These are phyloP conservation scores for Ceratobasidium sp. DNA, from an alignment of 1,284 basidiomycete genomes.

Conservation along the genomic window DNA sequence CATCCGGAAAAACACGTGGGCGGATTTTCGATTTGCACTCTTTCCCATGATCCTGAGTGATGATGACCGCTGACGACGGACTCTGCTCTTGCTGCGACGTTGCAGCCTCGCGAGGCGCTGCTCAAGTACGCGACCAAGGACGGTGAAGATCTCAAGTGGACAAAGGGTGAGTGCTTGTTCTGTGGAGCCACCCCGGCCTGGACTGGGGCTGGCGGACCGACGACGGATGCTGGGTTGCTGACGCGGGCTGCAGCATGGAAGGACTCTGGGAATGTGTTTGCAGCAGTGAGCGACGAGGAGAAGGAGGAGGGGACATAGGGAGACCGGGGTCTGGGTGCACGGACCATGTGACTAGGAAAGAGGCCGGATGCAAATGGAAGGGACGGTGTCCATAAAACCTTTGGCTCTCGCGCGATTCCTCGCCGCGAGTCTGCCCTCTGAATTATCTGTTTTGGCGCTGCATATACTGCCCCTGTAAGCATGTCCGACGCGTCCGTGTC, in stretches of 20 bases:
- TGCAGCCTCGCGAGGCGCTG: constrained; percentile 91
- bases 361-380: constrained; percentile 35
- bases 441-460: constrained; percentile 32
- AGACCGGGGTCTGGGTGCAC: constrained; percentile 18
- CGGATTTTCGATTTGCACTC: constrained; percentile 4
- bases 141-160: constrained; percentile 81
- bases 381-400: constrained; percentile 35
- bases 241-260: constrained; percentile 68
- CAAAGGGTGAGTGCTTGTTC: constrained; percentile 73
- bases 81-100: constrained; percentile 35
- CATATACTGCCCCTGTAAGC: constrained; percentile 16
- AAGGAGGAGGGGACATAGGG: constrained; percentile 59
- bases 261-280: constrained; percentile 76
- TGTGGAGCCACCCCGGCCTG: too few species aligned
- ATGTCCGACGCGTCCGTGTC: constrained; percentile 35
- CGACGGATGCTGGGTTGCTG: constrained; percentile 56
- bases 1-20: constrained; percentile 32
- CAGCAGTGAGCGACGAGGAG: constrained; percentile 59
- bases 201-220: background rate
- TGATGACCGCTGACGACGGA: constrained; percentile 45
- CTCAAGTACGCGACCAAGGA: constrained; percentile 88
- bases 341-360: constrained; percentile 39
- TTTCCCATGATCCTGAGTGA: constrained; percentile 41
- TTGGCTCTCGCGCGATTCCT: constrained; percentile 34
- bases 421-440: constrained; percentile 32